These are phyloP conservation scores for Diaporthe aspalathi DNA, from an alignment of 2,329 filamentous ascomycete genomes.

Conservation along the genomic window DNA sequence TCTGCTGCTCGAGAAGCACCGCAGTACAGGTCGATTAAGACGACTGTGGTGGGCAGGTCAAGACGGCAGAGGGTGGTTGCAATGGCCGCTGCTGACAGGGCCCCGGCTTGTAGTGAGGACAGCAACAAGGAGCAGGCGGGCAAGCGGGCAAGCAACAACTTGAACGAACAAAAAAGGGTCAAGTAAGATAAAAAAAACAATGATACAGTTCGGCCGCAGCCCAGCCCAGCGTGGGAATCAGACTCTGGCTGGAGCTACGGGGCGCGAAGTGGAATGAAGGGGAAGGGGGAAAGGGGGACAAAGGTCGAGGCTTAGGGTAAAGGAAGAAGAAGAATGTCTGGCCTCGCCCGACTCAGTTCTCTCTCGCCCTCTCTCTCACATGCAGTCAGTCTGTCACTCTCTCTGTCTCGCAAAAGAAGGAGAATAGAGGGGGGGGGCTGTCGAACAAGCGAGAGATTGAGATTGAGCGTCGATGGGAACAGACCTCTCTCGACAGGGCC, in stretches of 20 bases:
- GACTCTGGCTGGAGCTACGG: constrained; percentile 21
- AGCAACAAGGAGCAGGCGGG: constrained; percentile 13
- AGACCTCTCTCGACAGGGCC: constrained; percentile 29
- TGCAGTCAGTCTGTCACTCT: constrained; percentile 2
- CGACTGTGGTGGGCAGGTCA: constrained; percentile 34
- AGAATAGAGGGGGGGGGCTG: background rate
- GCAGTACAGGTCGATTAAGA: constrained; percentile 39
- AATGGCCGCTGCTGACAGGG: constrained; percentile 6
- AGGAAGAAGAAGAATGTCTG: constrained; percentile 21
- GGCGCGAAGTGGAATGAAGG: background rate
- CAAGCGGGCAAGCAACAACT: constrained; percentile 12
- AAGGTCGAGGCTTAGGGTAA: constrained; percentile 14
- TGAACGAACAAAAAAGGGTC: constrained; percentile 13
- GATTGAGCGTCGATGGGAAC: constrained; percentile 29
- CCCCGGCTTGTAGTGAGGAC: constrained; percentile 25
- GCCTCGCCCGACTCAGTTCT: constrained; percentile 23
- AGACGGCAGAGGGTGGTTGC: constrained; percentile 21
- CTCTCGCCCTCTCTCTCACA: constrained; percentile 9
- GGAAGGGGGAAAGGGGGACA: background rate
- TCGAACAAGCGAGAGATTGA: constrained; percentile 32
- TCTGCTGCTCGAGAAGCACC: constrained; percentile 4
- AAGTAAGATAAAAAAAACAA: constrained; percentile 31
- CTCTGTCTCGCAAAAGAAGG: background rate
- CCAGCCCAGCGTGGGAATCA: constrained; percentile 28
- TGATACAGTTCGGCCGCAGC: constrained; percentile 30